These are phyloP conservation scores for Ramalina intermedia DNA, from an alignment of 495 filamentous ascomycete species.

Conservation along the genomic window DNA sequence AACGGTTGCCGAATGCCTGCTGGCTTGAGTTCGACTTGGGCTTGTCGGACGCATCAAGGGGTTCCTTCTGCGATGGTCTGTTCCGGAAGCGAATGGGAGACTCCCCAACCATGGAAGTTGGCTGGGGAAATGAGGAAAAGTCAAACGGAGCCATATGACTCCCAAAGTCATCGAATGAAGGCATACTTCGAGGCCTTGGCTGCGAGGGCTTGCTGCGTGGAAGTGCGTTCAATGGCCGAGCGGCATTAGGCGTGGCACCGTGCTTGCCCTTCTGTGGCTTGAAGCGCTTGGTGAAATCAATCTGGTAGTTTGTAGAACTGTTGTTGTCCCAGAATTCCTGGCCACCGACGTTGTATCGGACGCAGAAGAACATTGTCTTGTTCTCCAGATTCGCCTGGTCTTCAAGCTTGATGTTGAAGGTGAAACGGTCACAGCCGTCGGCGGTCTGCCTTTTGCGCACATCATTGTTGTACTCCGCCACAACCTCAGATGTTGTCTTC, in stretches of 20 bases:
- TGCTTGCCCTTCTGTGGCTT: constrained; percentile 42
- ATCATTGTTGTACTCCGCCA: constrained; percentile 74
- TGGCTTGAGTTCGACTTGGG: constrained; percentile 47
- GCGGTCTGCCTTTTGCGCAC: constrained; percentile 49
- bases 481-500: constrained; percentile 93
- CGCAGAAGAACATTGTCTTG: constrained; percentile 83
- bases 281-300: constrained; percentile 74
- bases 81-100: constrained; percentile 34
- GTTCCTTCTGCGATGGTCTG: constrained; percentile 13
- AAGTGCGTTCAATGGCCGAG: constrained; percentile 44
- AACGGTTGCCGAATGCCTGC: constrained; percentile 78
- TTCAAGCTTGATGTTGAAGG: constrained; percentile 83
- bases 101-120: constrained; percentile 24
- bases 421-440: constrained; percentile 72
- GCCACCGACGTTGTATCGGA: constrained; percentile 73
- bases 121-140: constrained; percentile 40
- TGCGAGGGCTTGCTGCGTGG: constrained; percentile 60
- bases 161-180: constrained; percentile 55
- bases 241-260: constrained; percentile 30
- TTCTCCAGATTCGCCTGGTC: constrained; percentile 78
- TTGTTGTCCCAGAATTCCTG: constrained; percentile 97
- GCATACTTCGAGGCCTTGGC: constrained; percentile 46
- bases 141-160: constrained; percentile 35
- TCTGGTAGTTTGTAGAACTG: constrained; percentile 65
- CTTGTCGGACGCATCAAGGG: constrained; percentile 30